These are phyloP conservation scores for Neurospora crassa DNA, from an alignment of 2,329 filamentous ascomycete genomes.

Conservation along the genomic window DNA sequence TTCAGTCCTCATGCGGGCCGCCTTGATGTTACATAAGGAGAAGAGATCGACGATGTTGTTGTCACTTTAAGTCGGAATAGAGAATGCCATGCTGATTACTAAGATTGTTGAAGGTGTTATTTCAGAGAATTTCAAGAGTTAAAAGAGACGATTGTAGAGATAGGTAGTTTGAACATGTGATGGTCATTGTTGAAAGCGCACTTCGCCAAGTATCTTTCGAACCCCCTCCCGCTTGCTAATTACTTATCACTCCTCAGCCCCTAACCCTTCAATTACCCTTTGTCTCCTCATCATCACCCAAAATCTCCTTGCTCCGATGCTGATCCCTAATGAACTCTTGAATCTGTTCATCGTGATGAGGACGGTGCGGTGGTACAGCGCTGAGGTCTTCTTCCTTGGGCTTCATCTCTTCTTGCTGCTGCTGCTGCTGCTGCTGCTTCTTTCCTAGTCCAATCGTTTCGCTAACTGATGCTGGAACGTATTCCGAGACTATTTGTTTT, in stretches of 20 bases:
- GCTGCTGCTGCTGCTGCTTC: constrained; percentile 21
- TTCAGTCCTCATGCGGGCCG: neutral
- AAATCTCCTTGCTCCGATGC: constrained; percentile 32
- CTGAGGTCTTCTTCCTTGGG: constrained; percentile 5
- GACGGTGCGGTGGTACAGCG: constrained; percentile 32
- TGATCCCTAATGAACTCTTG: constrained; percentile 45
- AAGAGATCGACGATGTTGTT: neutral
- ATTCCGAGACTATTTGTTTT: constrained; percentile 6
- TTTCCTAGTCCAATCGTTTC: constrained; percentile 1
- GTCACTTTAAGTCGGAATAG: too few species aligned
- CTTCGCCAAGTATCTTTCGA: neutral
- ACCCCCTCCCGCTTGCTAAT: neutral
- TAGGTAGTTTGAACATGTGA: neutral
- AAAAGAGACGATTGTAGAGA: neutral
- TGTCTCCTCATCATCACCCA: neutral
- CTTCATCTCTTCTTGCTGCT: constrained; percentile 19
- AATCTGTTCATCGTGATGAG: constrained; percentile 37
- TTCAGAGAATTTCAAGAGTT: too few species aligned
- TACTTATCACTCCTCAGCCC: neutral
- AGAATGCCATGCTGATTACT: too few species aligned
- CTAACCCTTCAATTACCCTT: neutral
- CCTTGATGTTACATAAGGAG: neutral
- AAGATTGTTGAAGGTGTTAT: too few species aligned
- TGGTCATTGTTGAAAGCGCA: neutral
- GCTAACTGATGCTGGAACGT: constrained; percentile 8